Evolutionary conservation across 805 yeast genomes (phyloP), one percentile per base, ranked within the genome.

Genomic region (Phaffomyces opuntiae): DNA sequence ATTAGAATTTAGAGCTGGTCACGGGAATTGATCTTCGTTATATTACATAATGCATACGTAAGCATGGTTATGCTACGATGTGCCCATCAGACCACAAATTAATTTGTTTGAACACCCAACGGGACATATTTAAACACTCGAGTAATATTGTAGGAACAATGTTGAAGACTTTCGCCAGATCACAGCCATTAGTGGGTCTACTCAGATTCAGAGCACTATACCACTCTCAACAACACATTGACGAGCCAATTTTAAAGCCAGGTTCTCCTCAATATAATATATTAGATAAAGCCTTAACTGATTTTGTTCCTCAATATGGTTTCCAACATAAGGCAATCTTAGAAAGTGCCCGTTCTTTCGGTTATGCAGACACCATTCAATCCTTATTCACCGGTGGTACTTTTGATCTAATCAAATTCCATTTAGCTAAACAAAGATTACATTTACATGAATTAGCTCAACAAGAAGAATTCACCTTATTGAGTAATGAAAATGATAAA

Each of bases 401-500:
- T 11, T 65, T 71, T 36, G 78, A 79, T 44, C 73, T 84, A 49
- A 74, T 80, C 42, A 76, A 71, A 60, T 73, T 77, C 47, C 78
- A 81, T 63, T 58, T 80, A 37, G 71, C 74, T 38, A 69, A 71
- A 62, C 71, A 77, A 53, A 69, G 79, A 54, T 47, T 62, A 31
- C 67, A 65, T 43, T 54, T 81, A 52, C 68, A 69, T 42, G 60
- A 61, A 33, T 61, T 60, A 38, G 55, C 60, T 17, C 53, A 64
- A 48, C 44, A 52, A 51, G 56, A 55, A 31, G 62, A 66, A 49
- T 57, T 60, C 58, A 48, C 51, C 16, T 39, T 51, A 11, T 45
- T 67, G 43, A 52, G 63, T 35, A 60, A 67, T 45, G 76, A 73
- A 49, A 63, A 62, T 52, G 68, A 64, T n/a, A 69, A 70, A 49